Conservation (phyloP, 495 filamentous ascomycete species). For the Schizothecium vesticola region DNA sequence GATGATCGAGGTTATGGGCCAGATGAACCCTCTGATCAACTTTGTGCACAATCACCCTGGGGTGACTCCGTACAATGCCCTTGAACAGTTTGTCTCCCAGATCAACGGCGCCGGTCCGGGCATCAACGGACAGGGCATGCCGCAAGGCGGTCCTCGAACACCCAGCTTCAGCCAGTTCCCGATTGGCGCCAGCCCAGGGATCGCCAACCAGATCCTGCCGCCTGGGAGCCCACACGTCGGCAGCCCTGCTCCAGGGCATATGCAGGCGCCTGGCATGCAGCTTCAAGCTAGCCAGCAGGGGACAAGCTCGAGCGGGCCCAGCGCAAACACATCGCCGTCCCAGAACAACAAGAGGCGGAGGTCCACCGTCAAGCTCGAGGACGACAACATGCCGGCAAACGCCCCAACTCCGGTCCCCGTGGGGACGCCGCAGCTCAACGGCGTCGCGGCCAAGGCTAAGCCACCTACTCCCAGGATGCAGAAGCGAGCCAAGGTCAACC, state of each 20-base stretch:
- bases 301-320: conserved; percentile 62
- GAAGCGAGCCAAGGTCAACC: conserved; percentile 41
- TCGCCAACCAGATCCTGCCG: conserved; percentile 45
- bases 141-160: conserved; percentile 39
- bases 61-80: conserved; percentile 54
- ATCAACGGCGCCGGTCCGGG: conserved; percentile 28
- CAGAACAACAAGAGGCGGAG: conserved; percentile 72
- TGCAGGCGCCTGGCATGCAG: conserved; percentile 63
- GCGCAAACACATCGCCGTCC: conserved; percentile 80
- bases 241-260: conserved; percentile 53
- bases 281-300: conserved; percentile 69
- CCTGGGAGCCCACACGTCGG: conserved; percentile 57
- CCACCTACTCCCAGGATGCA: conserved; percentile 43
- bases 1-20: conserved; percentile 69
- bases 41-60: conserved; percentile 55
- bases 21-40: conserved; percentile 63
- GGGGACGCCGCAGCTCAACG: conserved; percentile 42
- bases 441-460: conserved; percentile 36
- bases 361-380: conserved; percentile 72
- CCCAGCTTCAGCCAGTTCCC: conserved; percentile 48
- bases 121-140: conserved; percentile 41
- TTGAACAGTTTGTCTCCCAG: conserved; percentile 54
- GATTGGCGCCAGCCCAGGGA: conserved; percentile 50
- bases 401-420: conserved; percentile 39
- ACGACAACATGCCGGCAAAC: conserved; percentile 47